Percentiles rank a stretch among this genome's conserved stretches.
Evolutionary conservation across 2,329 filamentous ascomycete species (phyloP).

Genomic region (Talaromyces sp.): DNA sequence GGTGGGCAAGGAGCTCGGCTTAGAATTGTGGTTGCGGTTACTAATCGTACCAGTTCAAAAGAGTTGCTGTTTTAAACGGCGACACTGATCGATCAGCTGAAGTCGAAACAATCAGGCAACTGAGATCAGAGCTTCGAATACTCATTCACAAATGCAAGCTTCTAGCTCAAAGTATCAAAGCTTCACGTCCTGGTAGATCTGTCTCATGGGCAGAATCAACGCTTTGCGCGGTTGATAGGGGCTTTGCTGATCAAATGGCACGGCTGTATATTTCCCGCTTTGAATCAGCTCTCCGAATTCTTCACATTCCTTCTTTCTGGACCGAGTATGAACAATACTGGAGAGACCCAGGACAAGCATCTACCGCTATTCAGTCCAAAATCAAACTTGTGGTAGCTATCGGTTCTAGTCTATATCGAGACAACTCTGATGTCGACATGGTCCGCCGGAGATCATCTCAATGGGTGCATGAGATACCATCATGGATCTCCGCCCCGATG

Average conservation of each 20-base stretch:
- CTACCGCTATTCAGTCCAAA: slow-evolving; percentile 45
- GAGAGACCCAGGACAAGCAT: slow-evolving; percentile 23
- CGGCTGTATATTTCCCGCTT: slow-evolving; percentile 48
- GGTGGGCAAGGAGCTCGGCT: background rate
- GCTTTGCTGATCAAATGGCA: background rate
- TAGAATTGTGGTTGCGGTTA: background rate
- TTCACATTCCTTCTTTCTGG: slow-evolving; percentile 53
- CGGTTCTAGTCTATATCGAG: slow-evolving; percentile 47
- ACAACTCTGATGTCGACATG: slow-evolving; percentile 43
- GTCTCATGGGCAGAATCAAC: background rate
- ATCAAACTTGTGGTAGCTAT: slow-evolving; percentile 55
- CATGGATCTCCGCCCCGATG: slow-evolving; percentile 22
- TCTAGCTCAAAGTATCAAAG: background rate
- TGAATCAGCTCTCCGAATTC: slow-evolving; percentile 50
- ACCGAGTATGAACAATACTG: slow-evolving; percentile 45
- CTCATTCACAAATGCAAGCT: background rate
- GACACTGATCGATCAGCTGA: background rate
- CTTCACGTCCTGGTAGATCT: background rate
- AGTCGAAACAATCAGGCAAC: background rate
- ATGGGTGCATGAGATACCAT: slow-evolving; percentile 18
- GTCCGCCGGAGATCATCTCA: slow-evolving; percentile 33
- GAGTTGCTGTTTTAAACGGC: background rate
- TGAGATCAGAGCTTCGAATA: background rate
- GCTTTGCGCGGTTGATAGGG: background rate
- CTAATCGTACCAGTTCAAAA: background rate